Evolutionary conservation across 176 grass and related monocot species (phyloP), one percentile per base, ranked within the genome.

Genomic region (Rhynchospora pubera): DNA sequence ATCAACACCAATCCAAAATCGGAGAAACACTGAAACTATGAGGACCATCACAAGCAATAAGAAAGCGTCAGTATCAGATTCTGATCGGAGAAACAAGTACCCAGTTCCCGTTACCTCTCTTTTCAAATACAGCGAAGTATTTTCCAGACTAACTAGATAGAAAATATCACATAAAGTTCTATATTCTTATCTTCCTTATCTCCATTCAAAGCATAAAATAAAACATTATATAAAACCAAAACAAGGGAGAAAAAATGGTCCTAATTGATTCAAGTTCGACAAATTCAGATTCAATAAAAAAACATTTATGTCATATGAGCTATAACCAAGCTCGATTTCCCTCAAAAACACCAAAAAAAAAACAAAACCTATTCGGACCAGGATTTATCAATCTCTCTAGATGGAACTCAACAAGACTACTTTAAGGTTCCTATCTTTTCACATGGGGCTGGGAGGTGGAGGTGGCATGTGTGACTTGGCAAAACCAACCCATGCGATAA

Each of bases 401-500:
- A 77, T 56, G 50, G 72, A 82, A 81, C 56, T 47, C 21, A 5
- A 75, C 51, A 44, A 3, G 13, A 46, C 39, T 16, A 64, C 13
- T 66, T 55, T 67, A 65, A 30, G 22, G 69, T 73, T 63, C 66
- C 43, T 18, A 62, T 77, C 57, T 23, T 78, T 23, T 86, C 62
- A 85, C 79, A 80, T 79, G 42, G 72, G 72, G 23, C 24, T 69
- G 5, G 84, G 79, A 4, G 79, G 78, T 3, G 65, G 56, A 12
- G 83, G 78, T 24, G 87, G 84, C 46, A 62, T 70, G 76, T 86
- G 79, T 62, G 87, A 89, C 81, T 89, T 89, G 56, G 87, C 79
- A 9, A 89, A 85, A 47, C 87, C 84, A 21, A 89, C 87, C 87
- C 83, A 89, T 13, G 50, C 87, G 32, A 89, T 71, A 62, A 89